phyloP scores from a whole-genome alignment of 768 basidiomycete species.

The Pilatotrama ljubarskyi region DNA sequence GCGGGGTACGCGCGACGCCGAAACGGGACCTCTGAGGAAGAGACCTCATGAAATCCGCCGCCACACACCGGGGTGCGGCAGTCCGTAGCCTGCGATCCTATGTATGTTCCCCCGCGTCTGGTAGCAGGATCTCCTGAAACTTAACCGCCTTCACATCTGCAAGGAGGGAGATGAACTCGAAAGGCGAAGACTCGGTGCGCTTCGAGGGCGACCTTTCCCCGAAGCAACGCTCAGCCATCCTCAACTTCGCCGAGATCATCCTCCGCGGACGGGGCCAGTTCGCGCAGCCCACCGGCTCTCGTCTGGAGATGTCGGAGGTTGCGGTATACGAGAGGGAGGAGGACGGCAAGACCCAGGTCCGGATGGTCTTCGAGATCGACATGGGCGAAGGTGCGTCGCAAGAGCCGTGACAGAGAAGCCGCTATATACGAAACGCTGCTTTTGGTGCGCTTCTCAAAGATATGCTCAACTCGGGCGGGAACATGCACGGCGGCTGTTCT shows the following conservation, averaged over 20 bases:
- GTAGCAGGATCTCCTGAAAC: too few relatives aligned
- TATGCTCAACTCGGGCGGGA: constrained; percentile 14
- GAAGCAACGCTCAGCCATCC: not conserved
- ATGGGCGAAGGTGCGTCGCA: constrained; percentile 3
- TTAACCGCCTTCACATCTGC: too few relatives aligned
- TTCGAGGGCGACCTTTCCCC: not conserved
- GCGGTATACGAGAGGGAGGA: constrained; percentile 3
- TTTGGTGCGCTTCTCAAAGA: not conserved
- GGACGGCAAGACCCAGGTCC: constrained; percentile 18
- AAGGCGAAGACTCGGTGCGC: not conserved
- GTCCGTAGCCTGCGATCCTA: too few relatives aligned
- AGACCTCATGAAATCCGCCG: too few relatives aligned
- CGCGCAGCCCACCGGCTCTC: not conserved
- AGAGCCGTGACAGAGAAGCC: too few relatives aligned
- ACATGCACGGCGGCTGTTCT: constrained; percentile 19
- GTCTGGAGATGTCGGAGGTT: constrained; percentile 17
- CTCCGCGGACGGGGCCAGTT: not conserved
- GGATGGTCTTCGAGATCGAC: constrained; percentile 11
- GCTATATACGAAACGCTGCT: not conserved
- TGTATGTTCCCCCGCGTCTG: too few relatives aligned
- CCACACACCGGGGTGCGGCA: too few relatives aligned
- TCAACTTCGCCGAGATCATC: constrained; percentile 4
- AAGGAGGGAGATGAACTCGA: too few relatives aligned
- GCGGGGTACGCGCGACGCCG: too few relatives aligned
- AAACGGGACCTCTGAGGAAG: too few relatives aligned